Percentiles rank a stretch among this genome's conserved stretches.
These are phyloP conservation scores for Tephrocybe sp. DNA, from an alignment of 768 basidiomycete species.

Conservation along the genomic window DNA sequence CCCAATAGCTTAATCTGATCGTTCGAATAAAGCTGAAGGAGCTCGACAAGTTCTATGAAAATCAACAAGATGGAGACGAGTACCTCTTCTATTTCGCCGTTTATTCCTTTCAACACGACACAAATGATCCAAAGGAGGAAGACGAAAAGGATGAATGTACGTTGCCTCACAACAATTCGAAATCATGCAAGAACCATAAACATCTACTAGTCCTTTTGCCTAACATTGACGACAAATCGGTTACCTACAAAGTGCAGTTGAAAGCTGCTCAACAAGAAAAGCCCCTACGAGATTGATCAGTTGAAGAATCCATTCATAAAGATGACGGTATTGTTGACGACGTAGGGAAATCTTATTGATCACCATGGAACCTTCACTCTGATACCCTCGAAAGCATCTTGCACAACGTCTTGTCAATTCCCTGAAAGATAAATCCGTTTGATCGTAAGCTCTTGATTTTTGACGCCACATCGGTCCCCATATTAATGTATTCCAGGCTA, in stretches of 20 bases:
- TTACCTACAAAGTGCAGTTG: not conserved
- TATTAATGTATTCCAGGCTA: not conserved
- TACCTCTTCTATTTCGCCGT: constrained; percentile 5
- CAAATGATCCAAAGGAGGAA: not conserved
- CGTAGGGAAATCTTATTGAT: not conserved
- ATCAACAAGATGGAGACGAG: not conserved
- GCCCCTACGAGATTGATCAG: not conserved
- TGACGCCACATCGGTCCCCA: too few species aligned
- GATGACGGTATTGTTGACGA: not conserved
- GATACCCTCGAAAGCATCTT: too few species aligned
- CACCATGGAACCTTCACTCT: too few species aligned
- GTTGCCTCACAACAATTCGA: not conserved
- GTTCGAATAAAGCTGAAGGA: not conserved
- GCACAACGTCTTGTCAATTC: not conserved
- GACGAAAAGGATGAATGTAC: constrained; percentile 3
- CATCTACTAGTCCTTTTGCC: not conserved
- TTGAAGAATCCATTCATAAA: not conserved
- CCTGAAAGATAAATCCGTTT: not conserved
- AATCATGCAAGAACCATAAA: too few species aligned
- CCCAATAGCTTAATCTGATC: too few species aligned
- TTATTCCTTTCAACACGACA: not conserved
- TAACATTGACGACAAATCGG: not conserved
- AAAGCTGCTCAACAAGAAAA: not conserved
- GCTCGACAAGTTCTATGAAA: not conserved
- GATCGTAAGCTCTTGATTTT: not conserved